Percentiles rank a stretch among this genome's conserved stretches.
Evolutionary conservation across 805 yeast genomes (phyloP).

Genomic region (Candida ovalis): DNA sequence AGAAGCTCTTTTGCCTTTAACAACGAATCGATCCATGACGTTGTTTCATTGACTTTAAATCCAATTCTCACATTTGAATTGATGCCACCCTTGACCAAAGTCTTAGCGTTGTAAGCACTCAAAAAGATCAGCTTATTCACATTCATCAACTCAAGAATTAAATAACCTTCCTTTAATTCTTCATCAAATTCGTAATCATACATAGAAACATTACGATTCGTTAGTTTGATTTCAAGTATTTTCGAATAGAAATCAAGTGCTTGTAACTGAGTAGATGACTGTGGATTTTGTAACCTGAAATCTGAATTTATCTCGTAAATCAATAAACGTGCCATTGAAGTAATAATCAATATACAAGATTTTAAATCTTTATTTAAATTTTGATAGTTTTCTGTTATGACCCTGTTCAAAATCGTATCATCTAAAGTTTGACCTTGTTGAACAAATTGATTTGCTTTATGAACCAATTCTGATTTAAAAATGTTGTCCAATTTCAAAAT

Average conservation of each 20-base stretch:
- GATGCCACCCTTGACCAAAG: conserved; percentile 30
- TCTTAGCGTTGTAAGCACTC: conserved; percentile 36
- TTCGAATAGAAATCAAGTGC: conserved; percentile 38
- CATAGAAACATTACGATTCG: conserved; percentile 60
- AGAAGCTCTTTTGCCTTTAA: conserved; percentile 60
- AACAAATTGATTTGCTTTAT: conserved; percentile 27
- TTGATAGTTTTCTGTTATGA: conserved; percentile 30
- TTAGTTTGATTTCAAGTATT: conserved; percentile 38
- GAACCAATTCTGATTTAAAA: conserved; percentile 30
- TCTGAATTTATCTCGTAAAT: conserved; percentile 32
- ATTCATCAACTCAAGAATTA: conserved; percentile 59
- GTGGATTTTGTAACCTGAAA: conserved; percentile 29
- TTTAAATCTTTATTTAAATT: conserved; percentile 28
- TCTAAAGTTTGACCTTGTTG: conserved; percentile 29
- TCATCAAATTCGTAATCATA: conserved; percentile 78
- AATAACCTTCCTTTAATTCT: conserved; percentile 50
- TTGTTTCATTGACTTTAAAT: conserved; percentile 42
- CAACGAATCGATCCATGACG: conserved; percentile 69
- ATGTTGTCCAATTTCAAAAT: conserved; percentile 32
- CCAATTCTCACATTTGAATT: conserved; percentile 31
- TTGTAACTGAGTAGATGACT: conserved; percentile 33
- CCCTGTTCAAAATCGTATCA: conserved; percentile 27
- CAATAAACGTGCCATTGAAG: conserved; percentile 33
- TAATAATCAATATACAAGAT: conserved; percentile 33
- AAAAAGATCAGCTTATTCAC: conserved; percentile 57